These are phyloP conservation scores for Cutaneotrichosporon mucoides DNA, from an alignment of 1,284 basidiomycete species.

Conservation along the genomic window DNA sequence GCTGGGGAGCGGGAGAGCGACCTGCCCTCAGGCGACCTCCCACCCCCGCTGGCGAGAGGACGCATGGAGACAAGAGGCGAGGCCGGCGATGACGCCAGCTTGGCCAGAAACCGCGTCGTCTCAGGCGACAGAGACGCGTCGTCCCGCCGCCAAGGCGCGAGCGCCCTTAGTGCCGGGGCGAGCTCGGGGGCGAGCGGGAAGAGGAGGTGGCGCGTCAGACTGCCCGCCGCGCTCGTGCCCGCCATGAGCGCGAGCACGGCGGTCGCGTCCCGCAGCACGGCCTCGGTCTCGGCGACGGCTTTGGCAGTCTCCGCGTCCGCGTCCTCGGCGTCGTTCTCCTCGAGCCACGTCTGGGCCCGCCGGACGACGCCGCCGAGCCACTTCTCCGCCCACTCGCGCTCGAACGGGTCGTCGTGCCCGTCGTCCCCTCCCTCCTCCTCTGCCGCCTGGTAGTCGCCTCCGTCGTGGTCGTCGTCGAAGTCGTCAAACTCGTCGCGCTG, in stretches of 20 bases:
- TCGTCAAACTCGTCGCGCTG: constrained; percentile 7
- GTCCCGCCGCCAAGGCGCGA: constrained; percentile 11
- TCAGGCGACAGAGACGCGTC: constrained; percentile 33
- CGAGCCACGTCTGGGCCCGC: constrained; percentile 38
- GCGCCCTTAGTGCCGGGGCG: constrained; percentile 24
- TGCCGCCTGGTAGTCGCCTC: constrained; percentile 13
- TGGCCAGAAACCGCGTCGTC: constrained; percentile 35
- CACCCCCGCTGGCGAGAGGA: not conserved
- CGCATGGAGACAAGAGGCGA: constrained; percentile 21
- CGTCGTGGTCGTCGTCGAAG: constrained; percentile 11
- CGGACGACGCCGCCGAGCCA: constrained; percentile 46
- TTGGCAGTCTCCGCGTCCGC: not conserved
- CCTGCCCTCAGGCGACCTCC: not conserved
- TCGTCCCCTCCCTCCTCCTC: constrained; percentile 5
- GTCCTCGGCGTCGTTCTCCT: constrained; percentile 6
- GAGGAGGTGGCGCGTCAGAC: constrained; percentile 42
- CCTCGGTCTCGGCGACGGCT: constrained; percentile 6
- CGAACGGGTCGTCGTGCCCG: constrained; percentile 35
- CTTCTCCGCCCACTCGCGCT: constrained; percentile 48
- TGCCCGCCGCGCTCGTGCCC: constrained; percentile 54
- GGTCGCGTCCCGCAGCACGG: constrained; percentile 54
- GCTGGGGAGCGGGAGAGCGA: constrained; percentile 7
- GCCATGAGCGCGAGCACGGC: constrained; percentile 62
- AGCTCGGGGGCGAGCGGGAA: constrained; percentile 41
- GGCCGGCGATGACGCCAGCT: constrained; percentile 33